phyloP scores from a whole-genome alignment of 73 alveolate species.

The Diophrys sp. region DNA sequence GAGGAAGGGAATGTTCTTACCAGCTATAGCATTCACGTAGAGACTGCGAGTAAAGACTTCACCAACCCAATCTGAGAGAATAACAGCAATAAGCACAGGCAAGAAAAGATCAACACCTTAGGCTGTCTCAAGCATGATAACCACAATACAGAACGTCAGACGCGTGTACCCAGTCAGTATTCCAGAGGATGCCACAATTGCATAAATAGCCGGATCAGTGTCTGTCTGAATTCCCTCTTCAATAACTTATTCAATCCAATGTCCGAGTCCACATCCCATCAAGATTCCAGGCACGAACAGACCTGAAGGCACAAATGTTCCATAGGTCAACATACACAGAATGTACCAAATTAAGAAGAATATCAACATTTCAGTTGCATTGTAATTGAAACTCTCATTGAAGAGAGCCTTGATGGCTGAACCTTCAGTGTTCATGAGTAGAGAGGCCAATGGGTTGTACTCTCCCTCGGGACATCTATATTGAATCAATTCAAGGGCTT shows the following conservation, averaged over 20 bases:
- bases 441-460: slow-evolving; percentile 52
- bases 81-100: slow-evolving; percentile 59
- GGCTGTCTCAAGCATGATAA: slow-evolving; percentile 70
- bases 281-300: slow-evolving; percentile 65
- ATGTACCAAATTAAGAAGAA: slow-evolving; percentile 41
- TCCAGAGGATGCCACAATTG: slow-evolving; percentile 67
- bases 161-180: slow-evolving; percentile 65
- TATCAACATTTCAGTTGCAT: slow-evolving; percentile 8
- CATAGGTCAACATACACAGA: slow-evolving; percentile 44
- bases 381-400: slow-evolving; percentile 9
- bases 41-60: slow-evolving; percentile 48
- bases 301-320: slow-evolving; percentile 76
- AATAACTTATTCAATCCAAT: slow-evolving; percentile 26
- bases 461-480: slow-evolving; percentile 32
- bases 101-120: slow-evolving; percentile 54
- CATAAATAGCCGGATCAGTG: slow-evolving; percentile 54
- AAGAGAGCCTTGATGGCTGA: slow-evolving; percentile 38
- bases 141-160: slow-evolving; percentile 68
- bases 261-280: slow-evolving; percentile 49
- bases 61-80: slow-evolving; percentile 55
- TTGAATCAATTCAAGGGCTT: slow-evolving; percentile 19
- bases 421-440: slow-evolving; percentile 42
- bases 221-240: slow-evolving; percentile 9
- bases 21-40: slow-evolving; percentile 29
- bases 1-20: slow-evolving; percentile 38